Evolutionary conservation across 495 filamentous ascomycete species (phyloP).

Genomic region (Annulohypoxylon stygium): DNA sequence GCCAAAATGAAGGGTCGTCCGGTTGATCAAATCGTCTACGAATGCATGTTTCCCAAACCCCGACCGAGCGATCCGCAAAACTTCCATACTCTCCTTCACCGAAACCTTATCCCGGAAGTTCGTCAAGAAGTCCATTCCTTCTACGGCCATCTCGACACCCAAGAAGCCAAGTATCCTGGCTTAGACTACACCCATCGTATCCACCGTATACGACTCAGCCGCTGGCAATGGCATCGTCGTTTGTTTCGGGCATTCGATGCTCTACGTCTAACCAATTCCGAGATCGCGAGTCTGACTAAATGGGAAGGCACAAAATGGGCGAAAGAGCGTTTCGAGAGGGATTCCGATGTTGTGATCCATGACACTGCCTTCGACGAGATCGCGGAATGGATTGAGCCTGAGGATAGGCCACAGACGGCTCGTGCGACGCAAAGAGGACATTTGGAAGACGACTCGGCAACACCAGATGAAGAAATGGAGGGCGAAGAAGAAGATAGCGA

Average conservation of each 20-base stretch:
- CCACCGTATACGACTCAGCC: conserved; percentile 85
- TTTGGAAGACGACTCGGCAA: conserved; percentile 55
- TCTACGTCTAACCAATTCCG: conserved; percentile 77
- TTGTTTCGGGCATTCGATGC: conserved; percentile 87
- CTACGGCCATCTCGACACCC: conserved; percentile 85
- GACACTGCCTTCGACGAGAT: conserved; percentile 86
- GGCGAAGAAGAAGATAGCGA: conserved; percentile 74
- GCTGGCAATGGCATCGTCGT: conserved; percentile 82
- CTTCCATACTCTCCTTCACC: conserved; percentile 66
- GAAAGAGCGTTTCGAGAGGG: conserved; percentile 83
- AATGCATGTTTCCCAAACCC: conserved; percentile 67
- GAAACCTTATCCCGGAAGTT: conserved; percentile 87
- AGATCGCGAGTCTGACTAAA: conserved; percentile 83
- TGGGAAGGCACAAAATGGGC: conserved; percentile 97
- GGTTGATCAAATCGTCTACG: conserved; percentile 67
- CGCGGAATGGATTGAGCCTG: conserved; percentile 63
- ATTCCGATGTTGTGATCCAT: conserved; percentile 76
- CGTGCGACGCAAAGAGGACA: conserved; percentile 50
- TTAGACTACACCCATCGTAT: conserved; percentile 85
- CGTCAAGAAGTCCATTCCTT: conserved; percentile 85
- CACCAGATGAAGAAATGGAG: conserved; percentile 64
- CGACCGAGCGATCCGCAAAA: conserved; percentile 64
- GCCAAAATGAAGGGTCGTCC: conserved; percentile 66
- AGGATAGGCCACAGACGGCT: conserved; percentile 56
- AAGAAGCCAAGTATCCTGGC: conserved; percentile 91